A percentile compares a stretch with the other conserved stretches of the same genome.
phyloP scores from a whole-genome alignment of 1,284 basidiomycete genomes.

The Sanghuangporus weigelae region DNA sequence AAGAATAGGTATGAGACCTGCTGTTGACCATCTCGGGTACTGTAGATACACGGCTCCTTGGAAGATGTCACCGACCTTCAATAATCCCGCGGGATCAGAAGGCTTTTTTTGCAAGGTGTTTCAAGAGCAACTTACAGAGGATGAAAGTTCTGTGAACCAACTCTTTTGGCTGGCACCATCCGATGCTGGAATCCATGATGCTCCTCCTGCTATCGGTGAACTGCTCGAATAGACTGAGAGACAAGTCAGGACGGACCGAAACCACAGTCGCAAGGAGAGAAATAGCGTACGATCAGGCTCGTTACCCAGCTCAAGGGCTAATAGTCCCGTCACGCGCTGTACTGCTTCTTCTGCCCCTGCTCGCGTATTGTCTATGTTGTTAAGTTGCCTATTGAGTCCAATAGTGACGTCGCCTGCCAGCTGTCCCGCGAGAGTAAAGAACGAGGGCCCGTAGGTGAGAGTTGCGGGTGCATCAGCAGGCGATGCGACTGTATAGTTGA shows the following conservation, averaged over 20 bases:
- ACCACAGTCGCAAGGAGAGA: conserved; percentile 8
- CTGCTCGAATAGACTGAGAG: conserved; percentile 27
- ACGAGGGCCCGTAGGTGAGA: conserved; percentile 38
- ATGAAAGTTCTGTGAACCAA: conserved; percentile 33
- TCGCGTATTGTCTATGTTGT: conserved; percentile 34
- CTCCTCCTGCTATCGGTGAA: conserved; percentile 28
- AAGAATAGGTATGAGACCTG: conserved; percentile 31
- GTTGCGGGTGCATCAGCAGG: conserved; percentile 34
- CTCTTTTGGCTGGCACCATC: conserved; percentile 33
- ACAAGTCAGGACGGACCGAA: conserved; percentile 18
- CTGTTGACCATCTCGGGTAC: conserved; percentile 31
- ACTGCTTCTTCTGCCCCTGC: conserved; percentile 33
- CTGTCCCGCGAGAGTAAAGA: conserved; percentile 33
- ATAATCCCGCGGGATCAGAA: not conserved
- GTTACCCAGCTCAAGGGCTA: conserved; percentile 39
- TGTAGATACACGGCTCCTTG: conserved; percentile 40
- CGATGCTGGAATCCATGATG: conserved; percentile 29
- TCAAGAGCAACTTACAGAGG: conserved; percentile 26
- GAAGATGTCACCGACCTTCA: conserved; percentile 33
- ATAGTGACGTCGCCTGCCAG: conserved; percentile 34
- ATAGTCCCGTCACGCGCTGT: conserved; percentile 31
- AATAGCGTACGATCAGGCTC: conserved; percentile 36
- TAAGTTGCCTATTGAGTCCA: conserved; percentile 37
- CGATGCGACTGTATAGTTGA: conserved; percentile 36
- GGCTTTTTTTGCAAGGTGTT: not conserved